Percentiles rank a stretch among this genome's conserved stretches.
Evolutionary conservation across 2,329 filamentous ascomycete species (phyloP).

Genomic region (Conoideocrella luteorostrata): DNA sequence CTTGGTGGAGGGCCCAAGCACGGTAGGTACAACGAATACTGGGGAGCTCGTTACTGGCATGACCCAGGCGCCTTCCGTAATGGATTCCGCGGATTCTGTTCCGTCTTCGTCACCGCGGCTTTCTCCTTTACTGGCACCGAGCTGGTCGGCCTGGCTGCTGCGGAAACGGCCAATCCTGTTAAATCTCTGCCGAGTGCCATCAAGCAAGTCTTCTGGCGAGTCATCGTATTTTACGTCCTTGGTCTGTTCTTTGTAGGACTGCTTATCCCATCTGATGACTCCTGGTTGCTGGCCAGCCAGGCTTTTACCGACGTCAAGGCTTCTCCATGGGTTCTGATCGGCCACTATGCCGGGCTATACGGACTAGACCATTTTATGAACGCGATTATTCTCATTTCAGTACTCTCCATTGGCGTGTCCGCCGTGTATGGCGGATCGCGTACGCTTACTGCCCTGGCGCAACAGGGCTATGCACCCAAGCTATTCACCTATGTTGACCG

Average conservation of each 20-base stretch:
- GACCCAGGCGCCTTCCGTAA: slow-evolving; percentile 53
- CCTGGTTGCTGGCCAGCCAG: slow-evolving; percentile 36
- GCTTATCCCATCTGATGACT: slow-evolving; percentile 36
- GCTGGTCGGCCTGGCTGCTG: slow-evolving; percentile 62
- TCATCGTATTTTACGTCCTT: slow-evolving; percentile 44
- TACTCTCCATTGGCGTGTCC: slow-evolving; percentile 49
- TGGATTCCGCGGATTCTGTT: slow-evolving; percentile 64
- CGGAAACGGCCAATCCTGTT: slow-evolving; percentile 60
- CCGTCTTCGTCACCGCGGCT: slow-evolving; percentile 62
- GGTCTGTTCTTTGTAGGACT: slow-evolving; percentile 44
- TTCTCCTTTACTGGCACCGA: slow-evolving; percentile 65
- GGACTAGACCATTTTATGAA: slow-evolving; percentile 49
- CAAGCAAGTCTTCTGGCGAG: slow-evolving; percentile 62
- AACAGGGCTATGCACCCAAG: slow-evolving; percentile 50
- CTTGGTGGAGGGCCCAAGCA: slow-evolving; percentile 48
- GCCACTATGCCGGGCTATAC: slow-evolving; percentile 38
- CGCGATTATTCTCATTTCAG: slow-evolving; percentile 45
- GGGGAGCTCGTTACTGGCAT: slow-evolving; percentile 37
- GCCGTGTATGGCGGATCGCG: slow-evolving; percentile 49
- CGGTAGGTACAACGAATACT: slow-evolving; percentile 34
- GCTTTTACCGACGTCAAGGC: slow-evolving; percentile 35
- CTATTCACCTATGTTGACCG: slow-evolving; percentile 48
- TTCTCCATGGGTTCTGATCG: slow-evolving; percentile 47
- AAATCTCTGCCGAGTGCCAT: slow-evolving; percentile 70
- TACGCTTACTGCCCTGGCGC: slow-evolving; percentile 48